Percentiles rank a stretch among this genome's conserved stretches.
phyloP scores from a whole-genome alignment of 768 basidiomycete genomes.

The Lentinula lateritia region DNA sequence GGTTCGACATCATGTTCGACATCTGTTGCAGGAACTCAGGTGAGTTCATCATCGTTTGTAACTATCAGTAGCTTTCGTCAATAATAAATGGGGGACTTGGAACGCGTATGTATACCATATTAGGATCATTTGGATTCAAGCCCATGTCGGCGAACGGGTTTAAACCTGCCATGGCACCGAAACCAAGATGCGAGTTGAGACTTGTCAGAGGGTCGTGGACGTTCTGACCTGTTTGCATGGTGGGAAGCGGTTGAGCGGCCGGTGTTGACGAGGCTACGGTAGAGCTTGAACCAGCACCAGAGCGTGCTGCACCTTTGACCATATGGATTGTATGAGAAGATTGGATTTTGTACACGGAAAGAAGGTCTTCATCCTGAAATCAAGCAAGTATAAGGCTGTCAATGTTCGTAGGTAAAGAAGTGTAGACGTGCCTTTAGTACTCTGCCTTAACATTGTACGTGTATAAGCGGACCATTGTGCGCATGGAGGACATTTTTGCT shows the following conservation, averaged over 20 bases:
- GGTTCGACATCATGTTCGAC: constrained; percentile 80
- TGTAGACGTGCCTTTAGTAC: constrained; percentile 57
- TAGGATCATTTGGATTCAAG: constrained; percentile 87
- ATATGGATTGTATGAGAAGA: constrained; percentile 86
- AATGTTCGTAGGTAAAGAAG: neutral
- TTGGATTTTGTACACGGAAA: constrained; percentile 88
- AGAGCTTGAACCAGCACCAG: constrained; percentile 31
- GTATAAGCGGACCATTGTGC: neutral
- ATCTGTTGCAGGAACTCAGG: constrained; percentile 87
- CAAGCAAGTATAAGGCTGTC: neutral
- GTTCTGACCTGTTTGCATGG: constrained; percentile 91
- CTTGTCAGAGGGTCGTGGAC: constrained; percentile 81
- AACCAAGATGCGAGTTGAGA: constrained; percentile 72
- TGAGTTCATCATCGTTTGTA: constrained; percentile 81
- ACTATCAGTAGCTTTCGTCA: constrained; percentile 29
- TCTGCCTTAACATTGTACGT: constrained; percentile 38
- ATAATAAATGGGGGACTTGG: neutral
- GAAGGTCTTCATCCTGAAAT: constrained; percentile 69
- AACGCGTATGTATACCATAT: constrained; percentile 55
- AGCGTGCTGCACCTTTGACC: constrained; percentile 79
- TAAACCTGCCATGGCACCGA: constrained; percentile 76
- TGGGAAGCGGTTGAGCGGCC: constrained; percentile 60
- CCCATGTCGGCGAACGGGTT: constrained; percentile 94
- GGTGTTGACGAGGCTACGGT: constrained; percentile 25
- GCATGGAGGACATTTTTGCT: constrained; percentile 15